Evolutionary conservation across 139 green algal species (phyloP).

Genomic region (Chlorella sp.): DNA sequence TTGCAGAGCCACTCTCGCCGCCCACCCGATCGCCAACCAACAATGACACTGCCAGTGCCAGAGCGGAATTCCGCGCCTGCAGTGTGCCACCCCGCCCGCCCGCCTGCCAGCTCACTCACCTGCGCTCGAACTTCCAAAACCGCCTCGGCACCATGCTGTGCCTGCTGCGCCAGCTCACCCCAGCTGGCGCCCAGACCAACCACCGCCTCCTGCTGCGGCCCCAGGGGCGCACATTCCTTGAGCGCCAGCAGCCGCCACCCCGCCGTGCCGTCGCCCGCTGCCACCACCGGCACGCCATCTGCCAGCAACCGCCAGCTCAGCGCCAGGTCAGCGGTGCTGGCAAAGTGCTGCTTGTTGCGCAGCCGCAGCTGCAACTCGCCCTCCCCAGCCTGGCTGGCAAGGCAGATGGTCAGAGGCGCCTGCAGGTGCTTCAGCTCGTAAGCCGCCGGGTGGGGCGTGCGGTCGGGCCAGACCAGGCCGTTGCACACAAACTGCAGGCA

Average conservation of each 20-base stretch:
- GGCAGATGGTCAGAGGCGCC: constrained; percentile 62
- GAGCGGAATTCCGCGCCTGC: too few species aligned
- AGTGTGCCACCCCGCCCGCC: not conserved
- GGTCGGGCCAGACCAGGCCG: constrained; percentile 89
- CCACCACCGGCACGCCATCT: constrained; percentile 52
- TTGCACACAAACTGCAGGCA: constrained; percentile 94
- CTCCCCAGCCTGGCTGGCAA: not conserved
- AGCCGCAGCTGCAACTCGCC: not conserved
- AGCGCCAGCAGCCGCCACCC: constrained; percentile 4
- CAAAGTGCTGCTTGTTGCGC: constrained; percentile 74
- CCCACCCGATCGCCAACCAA: too few species aligned
- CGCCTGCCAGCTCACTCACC: not conserved
- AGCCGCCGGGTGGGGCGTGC: constrained; percentile 77
- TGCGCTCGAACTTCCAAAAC: constrained; percentile 61
- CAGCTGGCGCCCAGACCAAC: constrained; percentile 12
- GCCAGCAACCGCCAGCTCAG: constrained; percentile 69
- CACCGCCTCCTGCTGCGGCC: not conserved
- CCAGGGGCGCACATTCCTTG: not conserved
- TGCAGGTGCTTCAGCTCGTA: constrained; percentile 64
- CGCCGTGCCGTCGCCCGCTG: not conserved
- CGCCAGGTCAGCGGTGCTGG: constrained; percentile 43
- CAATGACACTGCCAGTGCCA: too few species aligned
- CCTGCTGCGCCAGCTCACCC: constrained; percentile 17
- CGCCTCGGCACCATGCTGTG: constrained; percentile 30
- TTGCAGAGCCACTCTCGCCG: too few species aligned